Percentiles rank a stretch among this genome's conserved stretches.
These are phyloP conservation scores for Lasiodiplodia hormozganensis DNA, from an alignment of 2,329 filamentous ascomycete genomes.

Conservation along the genomic window DNA sequence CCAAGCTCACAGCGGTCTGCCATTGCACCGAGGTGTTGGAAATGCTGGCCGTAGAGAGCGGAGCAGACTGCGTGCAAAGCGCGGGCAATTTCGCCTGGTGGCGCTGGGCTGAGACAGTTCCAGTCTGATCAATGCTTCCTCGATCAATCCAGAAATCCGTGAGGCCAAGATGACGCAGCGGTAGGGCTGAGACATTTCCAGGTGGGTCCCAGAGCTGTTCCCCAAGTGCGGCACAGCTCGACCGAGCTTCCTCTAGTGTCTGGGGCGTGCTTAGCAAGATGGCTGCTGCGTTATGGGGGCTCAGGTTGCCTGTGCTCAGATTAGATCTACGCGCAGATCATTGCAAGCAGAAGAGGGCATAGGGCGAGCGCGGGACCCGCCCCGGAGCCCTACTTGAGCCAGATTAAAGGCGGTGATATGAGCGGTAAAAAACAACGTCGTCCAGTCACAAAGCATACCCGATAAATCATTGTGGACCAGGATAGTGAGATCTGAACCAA, in stretches of 20 bases:
- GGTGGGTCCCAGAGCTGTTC: constrained; percentile 31
- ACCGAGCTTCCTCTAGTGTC: constrained; percentile 29
- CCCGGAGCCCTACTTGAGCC: background rate
- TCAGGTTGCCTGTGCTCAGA: constrained; percentile 29
- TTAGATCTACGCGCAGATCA: constrained; percentile 19
- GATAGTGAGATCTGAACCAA: constrained; percentile 39
- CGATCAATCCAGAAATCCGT: constrained; percentile 30
- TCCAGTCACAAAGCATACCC: constrained; percentile 16
- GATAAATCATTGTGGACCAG: constrained; percentile 34
- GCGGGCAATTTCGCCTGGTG: constrained; percentile 32
- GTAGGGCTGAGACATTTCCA: constrained; percentile 10
- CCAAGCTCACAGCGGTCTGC: constrained; percentile 33
- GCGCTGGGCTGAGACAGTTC: constrained; percentile 3
- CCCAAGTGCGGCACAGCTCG: constrained; percentile 29
- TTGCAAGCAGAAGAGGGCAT: constrained; percentile 13
- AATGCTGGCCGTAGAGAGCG: constrained; percentile 32
- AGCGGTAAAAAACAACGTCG: background rate
- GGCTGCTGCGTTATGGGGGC: constrained; percentile 24
- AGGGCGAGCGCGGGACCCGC: background rate
- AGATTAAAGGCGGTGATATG: background rate
- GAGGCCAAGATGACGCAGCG: constrained; percentile 26
- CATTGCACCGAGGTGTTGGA: constrained; percentile 32
- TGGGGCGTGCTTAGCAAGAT: constrained; percentile 30
- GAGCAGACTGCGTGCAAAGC: constrained; percentile 36
- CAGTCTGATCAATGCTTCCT: constrained; percentile 18